Percentiles rank a stretch among this genome's conserved stretches.
Conservation (phyloP, 495 filamentous ascomycete genomes). For the Xylaria palmicola region DNA sequence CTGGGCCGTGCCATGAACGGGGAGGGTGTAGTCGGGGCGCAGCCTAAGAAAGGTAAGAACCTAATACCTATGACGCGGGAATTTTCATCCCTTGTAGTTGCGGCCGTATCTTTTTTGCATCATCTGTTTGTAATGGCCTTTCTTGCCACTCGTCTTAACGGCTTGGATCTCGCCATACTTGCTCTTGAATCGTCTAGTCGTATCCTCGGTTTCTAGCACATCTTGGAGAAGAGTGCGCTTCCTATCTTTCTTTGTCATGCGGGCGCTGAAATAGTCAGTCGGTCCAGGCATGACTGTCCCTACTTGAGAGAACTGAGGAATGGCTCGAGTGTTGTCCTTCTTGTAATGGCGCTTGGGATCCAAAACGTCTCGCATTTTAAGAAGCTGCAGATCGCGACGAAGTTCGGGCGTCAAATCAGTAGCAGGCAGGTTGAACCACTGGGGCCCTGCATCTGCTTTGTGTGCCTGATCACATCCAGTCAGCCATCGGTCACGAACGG, state of each 20-base stretch:
- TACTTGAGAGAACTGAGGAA: constrained; percentile 82
- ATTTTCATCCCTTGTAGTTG: constrained; percentile 21
- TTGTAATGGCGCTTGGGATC: constrained; percentile 92
- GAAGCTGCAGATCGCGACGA: constrained; percentile 80
- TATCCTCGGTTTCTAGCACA: constrained; percentile 62
- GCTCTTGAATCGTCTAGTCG: constrained; percentile 32
- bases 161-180: constrained; percentile 34
- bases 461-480: constrained; percentile 31
- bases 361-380: constrained; percentile 84
- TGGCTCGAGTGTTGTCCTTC: constrained; percentile 62
- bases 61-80: neutral
- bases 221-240: constrained; percentile 92
- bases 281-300: constrained; percentile 88
- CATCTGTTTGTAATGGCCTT: constrained; percentile 33
- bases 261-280: constrained; percentile 77
- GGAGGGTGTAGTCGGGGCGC: neutral
- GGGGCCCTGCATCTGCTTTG: constrained; percentile 48
- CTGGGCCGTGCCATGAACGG: neutral
- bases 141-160: constrained; percentile 31
- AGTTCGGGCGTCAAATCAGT: constrained; percentile 82
- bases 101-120: constrained; percentile 32
- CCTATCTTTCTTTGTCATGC: constrained; percentile 80
- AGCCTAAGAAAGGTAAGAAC: neutral
- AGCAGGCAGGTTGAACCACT: constrained; percentile 81
- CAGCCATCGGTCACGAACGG: constrained; percentile 17